Percentiles rank a stretch among this genome's conserved stretches.
Conservation (phyloP, 1,284 basidiomycete species). For the Polyporus tsugae region DNA sequence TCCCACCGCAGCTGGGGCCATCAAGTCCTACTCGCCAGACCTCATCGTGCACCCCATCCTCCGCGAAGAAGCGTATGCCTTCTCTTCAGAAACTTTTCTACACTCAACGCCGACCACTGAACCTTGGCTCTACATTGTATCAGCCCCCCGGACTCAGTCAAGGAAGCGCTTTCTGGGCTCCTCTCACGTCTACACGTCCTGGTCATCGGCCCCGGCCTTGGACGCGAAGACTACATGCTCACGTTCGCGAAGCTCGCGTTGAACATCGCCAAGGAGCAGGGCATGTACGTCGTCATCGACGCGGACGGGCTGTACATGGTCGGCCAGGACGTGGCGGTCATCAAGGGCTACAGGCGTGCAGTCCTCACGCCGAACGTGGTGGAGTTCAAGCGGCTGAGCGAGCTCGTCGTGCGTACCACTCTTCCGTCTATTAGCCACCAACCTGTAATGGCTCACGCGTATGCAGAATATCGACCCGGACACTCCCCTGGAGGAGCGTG, state of each 20-base stretch:
- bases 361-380: constrained; percentile 95
- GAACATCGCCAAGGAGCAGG: constrained; percentile 50
- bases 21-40: constrained; percentile 97
- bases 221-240: constrained; percentile 92
- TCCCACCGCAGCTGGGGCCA: constrained; percentile 87
- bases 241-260: constrained; percentile 70
- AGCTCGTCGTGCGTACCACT: constrained; percentile 64
- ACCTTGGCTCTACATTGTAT: neutral
- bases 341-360: constrained; percentile 83
- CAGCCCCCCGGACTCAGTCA: constrained; percentile 58
- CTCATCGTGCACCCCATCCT: constrained; percentile 96
- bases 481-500: constrained; percentile 58
- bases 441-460: too few relatives aligned
- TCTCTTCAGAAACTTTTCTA: constrained; percentile 17
- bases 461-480: constrained; percentile 60
- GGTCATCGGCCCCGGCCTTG: constrained; percentile 93
- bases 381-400: constrained; percentile 89
- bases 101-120: neutral
- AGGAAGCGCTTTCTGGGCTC: constrained; percentile 71
- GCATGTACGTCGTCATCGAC: constrained; percentile 93
- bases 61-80: constrained; percentile 55
- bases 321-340: constrained; percentile 76
- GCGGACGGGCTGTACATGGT: constrained; percentile 89
- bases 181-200: constrained; percentile 91
- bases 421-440: too few relatives aligned